Evolutionary conservation across 345 rosid genomes (phyloP), one percentile per base, ranked within the genome.

Genomic region (Murraya paniculata): DNA sequence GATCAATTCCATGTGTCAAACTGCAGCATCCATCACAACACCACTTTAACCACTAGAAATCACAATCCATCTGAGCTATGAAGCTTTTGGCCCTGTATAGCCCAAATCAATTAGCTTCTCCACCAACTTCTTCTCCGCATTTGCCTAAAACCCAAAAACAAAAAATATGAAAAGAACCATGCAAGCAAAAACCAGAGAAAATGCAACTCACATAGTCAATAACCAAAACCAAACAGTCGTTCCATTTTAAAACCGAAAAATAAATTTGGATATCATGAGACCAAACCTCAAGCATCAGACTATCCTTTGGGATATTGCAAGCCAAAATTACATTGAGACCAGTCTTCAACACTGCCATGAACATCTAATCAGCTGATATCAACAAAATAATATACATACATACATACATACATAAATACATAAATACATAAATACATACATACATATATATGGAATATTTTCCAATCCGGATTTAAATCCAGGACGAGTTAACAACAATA

Each of bases 301-400:
- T 92, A 80, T 94, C 90, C 85, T 92, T 94, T 21, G 98, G 97
- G 38, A 94, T 90, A 81, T 94, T 96, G 82, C 94, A 91, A 81
- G 97, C 95, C 11, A 96, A 56, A 59, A 96, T 83, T 55, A 91
- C 82, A 76, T 86, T 94, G 41, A 89, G 90, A 59, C 99, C 98
- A 74, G 94, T 91, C 92, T 89, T 94, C 75, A 96, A 76, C 81
- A 90, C 99, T 92, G 91, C 30, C 80, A 83, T 70, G 78, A 48
- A 53, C 8, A 60, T 69, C 16, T 27, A 27, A 69, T 74, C 22
- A 71, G 69, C 53, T 28, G 18, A 21, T 2, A 30, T 30, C 71
- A 22, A 5, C 25, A 39, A 33, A 56, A 57, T 55, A 19, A 53
- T 18, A 53, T 53, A 19, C 22, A 5, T 53, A 18, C 7, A 3